Conservation (phyloP, 768 basidiomycete genomes). For the Boletus rubescentipes region DNA sequence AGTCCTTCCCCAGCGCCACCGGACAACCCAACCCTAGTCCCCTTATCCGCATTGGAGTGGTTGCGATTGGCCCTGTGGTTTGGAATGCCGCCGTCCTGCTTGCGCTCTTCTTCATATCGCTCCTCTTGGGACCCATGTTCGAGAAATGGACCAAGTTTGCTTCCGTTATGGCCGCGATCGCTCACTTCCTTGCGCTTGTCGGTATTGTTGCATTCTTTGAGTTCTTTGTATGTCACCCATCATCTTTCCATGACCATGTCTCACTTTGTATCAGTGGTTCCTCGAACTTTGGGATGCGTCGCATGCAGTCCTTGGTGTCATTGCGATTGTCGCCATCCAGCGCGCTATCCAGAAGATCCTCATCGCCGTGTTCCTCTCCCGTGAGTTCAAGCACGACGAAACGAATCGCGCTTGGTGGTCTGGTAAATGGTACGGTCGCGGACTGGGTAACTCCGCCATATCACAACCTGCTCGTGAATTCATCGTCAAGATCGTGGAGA, state of each 20-base stretch:
- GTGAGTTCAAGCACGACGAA: conserved; percentile 98
- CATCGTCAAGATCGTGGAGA: conserved; percentile 97
- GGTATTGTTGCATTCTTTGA: conserved; percentile 92
- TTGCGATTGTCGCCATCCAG: conserved; percentile 87
- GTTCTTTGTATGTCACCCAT: conserved; percentile 72
- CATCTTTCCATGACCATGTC: conserved; percentile 33
- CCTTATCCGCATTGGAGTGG: conserved; percentile 83
- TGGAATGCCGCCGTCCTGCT: conserved; percentile 92
- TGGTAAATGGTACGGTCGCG: conserved; percentile 95
- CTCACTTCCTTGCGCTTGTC: conserved; percentile 78
- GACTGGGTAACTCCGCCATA: conserved; percentile 86
- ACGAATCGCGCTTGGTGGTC: conserved; percentile 99
- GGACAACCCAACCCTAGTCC: conserved; percentile 76
- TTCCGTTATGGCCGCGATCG: conserved; percentile 88
- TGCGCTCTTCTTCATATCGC: conserved; percentile 84
- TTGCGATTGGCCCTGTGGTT: conserved; percentile 89
- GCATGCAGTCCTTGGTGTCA: conserved; percentile 91
- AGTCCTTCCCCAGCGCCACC: conserved; percentile 72
- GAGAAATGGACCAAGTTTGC: conserved; percentile 84
- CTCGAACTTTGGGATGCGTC: conserved; percentile 96
- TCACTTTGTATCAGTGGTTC: conserved; percentile 68
- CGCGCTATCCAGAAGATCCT: conserved; percentile 92
- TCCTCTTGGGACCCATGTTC: conserved; percentile 91
- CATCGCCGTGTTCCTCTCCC: conserved; percentile 90
- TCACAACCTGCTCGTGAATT: conserved; percentile 97